Evolutionary conservation across 2,329 filamentous ascomycete genomes (phyloP), one percentile per base, ranked within the genome.

Genomic region (Talaromyces verruculosus): DNA sequence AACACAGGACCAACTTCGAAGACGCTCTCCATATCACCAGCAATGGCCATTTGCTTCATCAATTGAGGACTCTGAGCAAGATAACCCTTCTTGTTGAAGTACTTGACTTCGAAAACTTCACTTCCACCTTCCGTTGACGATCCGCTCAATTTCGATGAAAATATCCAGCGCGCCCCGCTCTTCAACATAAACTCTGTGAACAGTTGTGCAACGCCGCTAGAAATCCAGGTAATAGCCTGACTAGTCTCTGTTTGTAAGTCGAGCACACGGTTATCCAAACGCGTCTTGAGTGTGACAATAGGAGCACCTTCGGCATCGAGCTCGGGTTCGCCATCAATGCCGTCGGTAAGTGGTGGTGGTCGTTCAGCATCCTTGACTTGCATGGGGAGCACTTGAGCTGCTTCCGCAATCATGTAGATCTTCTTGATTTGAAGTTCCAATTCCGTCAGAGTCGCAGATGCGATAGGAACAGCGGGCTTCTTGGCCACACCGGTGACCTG

Each of bases 171-270:
- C 78, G 97, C 96, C 63, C 88, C 87, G 67, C 86, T 86, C 69
- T 86, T 84, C 67, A 89, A 84, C 71, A 97, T 88, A 78, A 93
- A 98, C 71, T 93, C 88, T 66, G 85, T 83, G 79, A 96, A 96
- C 13, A 95, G 83, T 68, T 86, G 84, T 67, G 87, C 85, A 45
- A 91, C 87, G 65, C 86, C 88, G 74, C 84, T 84, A 69, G 87
- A 89, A 74, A 89, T 87, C 73, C 83, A 79, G 83, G 94, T 94
- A 74, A 93, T 92, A 67, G 93, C 92, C 77, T 96, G 92, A 80
- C 95, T 96, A 68, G 96, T 90, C 68, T 93, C 92, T 0, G 92
- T 91, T 65, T 95, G 89, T 76, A 97, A 91, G 81, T 97, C 93
- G 82, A 99, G 91, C 62, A 91, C 91, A 67, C 91, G 89, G 84